A percentile compares a stretch with the other conserved stretches of the same genome.
Evolutionary conservation across 192 early-diverging fungal genomes (phyloP).

Genomic region (Rhizophagus sp.): DNA sequence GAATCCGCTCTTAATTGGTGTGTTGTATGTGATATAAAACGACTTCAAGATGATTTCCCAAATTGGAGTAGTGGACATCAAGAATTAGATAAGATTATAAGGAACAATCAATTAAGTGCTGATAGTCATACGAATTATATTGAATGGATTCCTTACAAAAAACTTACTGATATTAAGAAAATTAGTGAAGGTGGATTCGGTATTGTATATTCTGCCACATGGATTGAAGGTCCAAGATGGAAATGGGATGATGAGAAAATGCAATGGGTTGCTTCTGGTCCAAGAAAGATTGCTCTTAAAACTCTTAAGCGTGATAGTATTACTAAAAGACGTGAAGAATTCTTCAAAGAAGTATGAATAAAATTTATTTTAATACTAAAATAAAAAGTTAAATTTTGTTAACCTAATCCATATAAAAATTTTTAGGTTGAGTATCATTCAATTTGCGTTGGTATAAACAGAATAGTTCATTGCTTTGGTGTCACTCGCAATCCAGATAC

Average conservation of each 20-base stretch:
- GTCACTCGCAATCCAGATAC: constrained; percentile 1
- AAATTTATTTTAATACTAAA: too few species aligned
- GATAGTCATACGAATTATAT: background rate
- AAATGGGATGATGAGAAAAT: background rate
- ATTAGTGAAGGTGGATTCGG: background rate
- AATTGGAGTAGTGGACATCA: background rate
- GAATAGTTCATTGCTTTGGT: constrained; percentile 21
- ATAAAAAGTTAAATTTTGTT: background rate
- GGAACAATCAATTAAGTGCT: background rate
- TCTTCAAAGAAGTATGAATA: background rate
- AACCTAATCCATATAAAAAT: background rate
- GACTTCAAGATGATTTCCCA: background rate
- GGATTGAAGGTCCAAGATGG: constrained; percentile 13
- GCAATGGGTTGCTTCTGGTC: background rate
- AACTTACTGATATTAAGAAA: background rate
- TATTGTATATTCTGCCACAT: constrained; percentile 1
- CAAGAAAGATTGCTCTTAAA: constrained; percentile 1
- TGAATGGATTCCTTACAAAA: constrained; percentile 16
- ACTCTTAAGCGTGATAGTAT: background rate
- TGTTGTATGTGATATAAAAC: background rate
- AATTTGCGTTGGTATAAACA: background rate
- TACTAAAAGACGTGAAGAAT: too few species aligned
- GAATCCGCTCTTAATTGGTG: background rate
- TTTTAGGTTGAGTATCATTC: background rate
- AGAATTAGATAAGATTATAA: background rate